phyloP scores from a whole-genome alignment of 2,329 filamentous ascomycete species.

The Clonostachys chloroleuca region DNA sequence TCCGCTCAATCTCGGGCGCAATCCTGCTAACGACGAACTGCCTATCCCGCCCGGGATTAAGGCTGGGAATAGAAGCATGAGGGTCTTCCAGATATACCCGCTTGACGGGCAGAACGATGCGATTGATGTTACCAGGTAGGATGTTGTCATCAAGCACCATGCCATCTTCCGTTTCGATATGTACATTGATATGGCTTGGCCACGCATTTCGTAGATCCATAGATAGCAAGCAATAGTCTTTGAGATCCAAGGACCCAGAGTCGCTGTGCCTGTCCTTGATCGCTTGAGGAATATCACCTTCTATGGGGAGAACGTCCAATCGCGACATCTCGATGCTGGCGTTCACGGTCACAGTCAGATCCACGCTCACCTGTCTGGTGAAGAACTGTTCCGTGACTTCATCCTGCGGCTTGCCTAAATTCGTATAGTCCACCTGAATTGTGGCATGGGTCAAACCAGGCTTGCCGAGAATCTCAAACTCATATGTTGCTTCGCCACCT shows the following conservation, averaged over 20 bases:
- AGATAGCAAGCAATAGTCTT: constrained; percentile 72
- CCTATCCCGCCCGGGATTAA: constrained; percentile 79
- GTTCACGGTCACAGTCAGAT: constrained; percentile 86
- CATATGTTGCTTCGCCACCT: constrained; percentile 64
- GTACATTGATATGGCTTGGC: constrained; percentile 73
- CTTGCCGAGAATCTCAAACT: constrained; percentile 82
- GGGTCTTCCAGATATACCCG: constrained; percentile 74
- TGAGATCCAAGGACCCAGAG: constrained; percentile 30
- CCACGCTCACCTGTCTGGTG: constrained; percentile 76
- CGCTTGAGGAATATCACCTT: constrained; percentile 56
- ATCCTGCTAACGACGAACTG: constrained; percentile 87
- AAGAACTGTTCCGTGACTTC: constrained; percentile 73
- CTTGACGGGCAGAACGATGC: constrained; percentile 71
- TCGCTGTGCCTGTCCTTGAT: constrained; percentile 48
- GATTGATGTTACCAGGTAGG: constrained; percentile 64
- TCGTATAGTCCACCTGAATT: constrained; percentile 82
- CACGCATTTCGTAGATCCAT: constrained; percentile 87
- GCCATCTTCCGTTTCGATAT: constrained; percentile 49
- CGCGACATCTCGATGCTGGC: constrained; percentile 79
- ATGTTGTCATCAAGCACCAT: constrained; percentile 50
- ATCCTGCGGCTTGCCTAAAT: constrained; percentile 65
- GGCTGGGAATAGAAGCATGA: constrained; percentile 70
- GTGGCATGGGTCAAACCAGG: constrained; percentile 75
- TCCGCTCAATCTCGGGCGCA: constrained; percentile 73
- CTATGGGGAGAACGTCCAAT: constrained; percentile 74